phyloP scores from a whole-genome alignment of 805 yeast genomes.

The Trichomonascus vanleenenianus region DNA sequence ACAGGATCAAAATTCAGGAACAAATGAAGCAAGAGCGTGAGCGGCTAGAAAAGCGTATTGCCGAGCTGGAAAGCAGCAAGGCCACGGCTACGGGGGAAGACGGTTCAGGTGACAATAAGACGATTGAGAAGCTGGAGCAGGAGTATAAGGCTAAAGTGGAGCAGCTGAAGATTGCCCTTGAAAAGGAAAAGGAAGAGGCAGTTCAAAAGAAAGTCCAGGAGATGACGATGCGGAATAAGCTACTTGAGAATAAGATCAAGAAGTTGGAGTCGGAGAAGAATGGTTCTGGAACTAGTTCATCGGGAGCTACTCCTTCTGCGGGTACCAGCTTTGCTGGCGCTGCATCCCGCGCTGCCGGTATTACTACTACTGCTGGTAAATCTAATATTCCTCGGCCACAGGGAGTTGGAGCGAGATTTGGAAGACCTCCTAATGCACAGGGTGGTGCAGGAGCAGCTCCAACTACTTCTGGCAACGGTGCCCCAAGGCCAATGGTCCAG shows the following conservation, averaged over 20 bases:
- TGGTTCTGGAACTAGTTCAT: not conserved
- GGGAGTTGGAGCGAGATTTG: not conserved
- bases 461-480: not conserved
- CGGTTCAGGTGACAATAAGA: not conserved
- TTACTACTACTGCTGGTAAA: not conserved
- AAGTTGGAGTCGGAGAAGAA: not conserved
- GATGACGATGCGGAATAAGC: not conserved
- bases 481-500: not conserved
- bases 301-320: not conserved
- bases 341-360: not conserved
- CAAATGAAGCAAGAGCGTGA: slow-evolving; percentile 5
- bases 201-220: not conserved
- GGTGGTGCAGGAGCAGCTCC: too few species aligned
- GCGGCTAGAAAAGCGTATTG: not conserved
- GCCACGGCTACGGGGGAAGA: slow-evolving; percentile 5
- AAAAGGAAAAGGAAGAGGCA: slow-evolving; percentile 7
- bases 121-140: not conserved
- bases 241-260: not conserved
- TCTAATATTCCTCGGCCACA: not conserved
- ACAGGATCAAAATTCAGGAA: slow-evolving; percentile 18
- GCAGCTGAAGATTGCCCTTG: slow-evolving; percentile 5
- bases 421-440: not conserved
- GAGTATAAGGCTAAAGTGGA: not conserved
- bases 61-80: slow-evolving; percentile 9
- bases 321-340: not conserved